Evolutionary conservation across 2,329 filamentous ascomycete genomes (phyloP).

Genomic region (Bipolaris sorokiniana): DNA sequence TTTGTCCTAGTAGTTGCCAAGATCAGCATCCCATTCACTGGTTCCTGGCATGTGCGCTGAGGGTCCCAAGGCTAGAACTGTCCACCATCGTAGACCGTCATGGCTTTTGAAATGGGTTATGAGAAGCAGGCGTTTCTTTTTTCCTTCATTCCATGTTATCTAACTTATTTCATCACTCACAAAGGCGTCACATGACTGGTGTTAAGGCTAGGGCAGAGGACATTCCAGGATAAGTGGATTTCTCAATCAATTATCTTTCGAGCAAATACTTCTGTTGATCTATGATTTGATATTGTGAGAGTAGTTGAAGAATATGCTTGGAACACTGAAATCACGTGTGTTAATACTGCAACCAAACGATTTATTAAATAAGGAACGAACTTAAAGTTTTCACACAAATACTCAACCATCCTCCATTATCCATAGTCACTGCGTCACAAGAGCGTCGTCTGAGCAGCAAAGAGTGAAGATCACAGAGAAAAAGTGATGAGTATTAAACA

Average conservation of each 20-base stretch:
- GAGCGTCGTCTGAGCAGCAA: too few species aligned
- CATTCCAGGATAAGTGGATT: not conserved
- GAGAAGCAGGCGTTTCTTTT: slow-evolving; percentile 1
- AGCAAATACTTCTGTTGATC: too few species aligned
- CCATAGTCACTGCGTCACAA: too few species aligned
- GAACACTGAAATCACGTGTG: too few species aligned
- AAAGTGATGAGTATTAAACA: not conserved
- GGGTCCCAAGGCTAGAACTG: not conserved
- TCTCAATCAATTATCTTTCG: not conserved
- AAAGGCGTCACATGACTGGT: slow-evolving; percentile 5
- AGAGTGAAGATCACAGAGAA: too few species aligned
- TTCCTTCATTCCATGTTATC: not conserved
- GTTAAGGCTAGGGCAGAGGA: not conserved
- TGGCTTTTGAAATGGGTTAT: not conserved
- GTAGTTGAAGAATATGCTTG: too few species aligned
- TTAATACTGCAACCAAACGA: too few species aligned
- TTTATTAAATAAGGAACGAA: too few species aligned
- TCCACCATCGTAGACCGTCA: not conserved
- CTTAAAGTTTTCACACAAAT: too few species aligned
- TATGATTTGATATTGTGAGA: too few species aligned
- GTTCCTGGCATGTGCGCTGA: not conserved
- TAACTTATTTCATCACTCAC: not conserved
- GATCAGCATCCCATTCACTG: not conserved
- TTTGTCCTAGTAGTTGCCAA: not conserved
- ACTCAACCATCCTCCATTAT: too few species aligned